Evolutionary conservation across 148 eudicot genomes (phyloP).

Genomic region (Pharnaceum exiguum): DNA sequence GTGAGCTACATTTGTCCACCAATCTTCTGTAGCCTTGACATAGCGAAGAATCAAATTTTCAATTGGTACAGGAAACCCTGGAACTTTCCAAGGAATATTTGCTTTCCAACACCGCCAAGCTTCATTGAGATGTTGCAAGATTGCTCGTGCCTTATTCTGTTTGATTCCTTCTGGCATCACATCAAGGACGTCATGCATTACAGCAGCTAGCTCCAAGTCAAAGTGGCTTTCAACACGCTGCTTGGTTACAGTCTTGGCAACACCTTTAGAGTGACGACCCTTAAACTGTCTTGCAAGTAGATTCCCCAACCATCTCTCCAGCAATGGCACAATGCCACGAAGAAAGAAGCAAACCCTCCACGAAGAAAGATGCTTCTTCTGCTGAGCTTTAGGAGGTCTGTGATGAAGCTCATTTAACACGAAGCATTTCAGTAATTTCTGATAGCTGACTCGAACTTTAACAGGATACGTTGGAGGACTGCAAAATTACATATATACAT

Average conservation of each 20-base stretch:
- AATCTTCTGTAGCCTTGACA: conserved; percentile 98
- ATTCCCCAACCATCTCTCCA: conserved; percentile 98
- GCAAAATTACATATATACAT: conserved; percentile 25
- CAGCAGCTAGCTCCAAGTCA: conserved; percentile 99
- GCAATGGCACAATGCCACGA: conserved; percentile 95
- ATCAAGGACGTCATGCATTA: conserved; percentile 99
- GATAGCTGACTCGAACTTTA: conserved; percentile 97
- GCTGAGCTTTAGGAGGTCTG: conserved; percentile 97
- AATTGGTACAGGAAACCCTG: conserved; percentile 96
- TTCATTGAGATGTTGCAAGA: conserved; percentile 97
- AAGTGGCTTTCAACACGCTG: conserved; percentile 99
- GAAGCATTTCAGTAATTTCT: conserved; percentile 91
- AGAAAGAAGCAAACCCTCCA: conserved; percentile 99
- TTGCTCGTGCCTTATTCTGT: conserved; percentile 94
- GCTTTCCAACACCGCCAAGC: conserved; percentile 99
- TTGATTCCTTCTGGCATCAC: conserved; percentile 99
- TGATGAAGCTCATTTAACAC: conserved; percentile 97
- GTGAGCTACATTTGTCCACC: conserved; percentile 99
- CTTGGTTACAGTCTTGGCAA: conserved; percentile 98
- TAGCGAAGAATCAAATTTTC: conserved; percentile 99
- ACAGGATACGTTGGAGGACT: conserved; percentile 99
- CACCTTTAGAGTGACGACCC: conserved; percentile 98
- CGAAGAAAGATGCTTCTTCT: conserved; percentile 98
- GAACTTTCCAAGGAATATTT: conserved; percentile 99
- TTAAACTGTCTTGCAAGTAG: conserved; percentile 96